Base-by-base conservation (phyloP, 768 basidiomycete species). In the Mycena belliarum region DNA sequence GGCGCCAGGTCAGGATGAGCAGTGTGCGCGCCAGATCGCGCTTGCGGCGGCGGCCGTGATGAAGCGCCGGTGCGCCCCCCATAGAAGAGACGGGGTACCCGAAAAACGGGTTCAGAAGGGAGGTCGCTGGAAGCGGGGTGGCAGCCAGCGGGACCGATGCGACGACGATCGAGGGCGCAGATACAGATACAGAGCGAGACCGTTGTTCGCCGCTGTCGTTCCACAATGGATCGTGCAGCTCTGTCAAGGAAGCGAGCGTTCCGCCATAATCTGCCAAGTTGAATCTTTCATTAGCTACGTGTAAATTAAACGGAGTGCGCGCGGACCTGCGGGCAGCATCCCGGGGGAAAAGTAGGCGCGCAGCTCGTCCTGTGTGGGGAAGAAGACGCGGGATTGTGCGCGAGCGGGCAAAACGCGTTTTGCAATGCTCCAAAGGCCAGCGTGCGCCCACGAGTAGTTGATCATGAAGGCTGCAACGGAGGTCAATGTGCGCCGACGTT, bases 401-500 rank as follows among this genome's bases (percentile, higher is more conserved):
- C 80, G 71, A 40, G 79, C 73, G 29, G 89, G 88, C 48, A 91
- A 75, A 9, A 87, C 63, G 52, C 80, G 85, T 88, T 83, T 89
- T 54, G 82, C 76, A 54, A 90, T 59, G 45, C 68, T 81, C 88
- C 88, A 91, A 44, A 86, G 69, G 24, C 86, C 82, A 1, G 83
- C 79, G 71, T 91, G 86, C 20, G 83, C 69, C 88, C 88, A 91
- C 1, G 87, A 85, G 65, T 86, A 86, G 70, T 91, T 90, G 32
- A 89, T 74, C 61, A 91, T 72, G 65, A 91, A 86, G 8, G 85
- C 89, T 88, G 65, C 21, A 60, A 46, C 38, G 58, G 44, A 50
- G 49, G 18, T 38, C 12, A 38, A 40, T 48, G 40, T 32, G 38
- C 33, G 45, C 45, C 25, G 32, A n/a, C n/a, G n/a, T n/a, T 16